These are phyloP conservation scores for Serendipita sp. DNA, from an alignment of 768 basidiomycete species.

Conservation along the genomic window DNA sequence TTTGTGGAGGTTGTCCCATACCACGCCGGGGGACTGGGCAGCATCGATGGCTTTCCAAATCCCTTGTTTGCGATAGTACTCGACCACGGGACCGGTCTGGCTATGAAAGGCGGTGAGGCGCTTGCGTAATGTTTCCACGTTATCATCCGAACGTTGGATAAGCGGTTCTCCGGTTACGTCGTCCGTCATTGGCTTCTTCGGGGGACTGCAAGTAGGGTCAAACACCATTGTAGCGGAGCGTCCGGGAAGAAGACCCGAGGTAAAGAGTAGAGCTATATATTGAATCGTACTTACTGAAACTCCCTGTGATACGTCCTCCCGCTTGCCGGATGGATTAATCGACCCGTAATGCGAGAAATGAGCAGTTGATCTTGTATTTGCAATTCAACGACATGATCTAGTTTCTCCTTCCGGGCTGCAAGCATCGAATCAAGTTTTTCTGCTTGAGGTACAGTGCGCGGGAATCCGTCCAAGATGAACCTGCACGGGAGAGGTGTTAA, in stretches of 20 bases:
- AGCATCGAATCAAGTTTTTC: constrained; percentile 94
- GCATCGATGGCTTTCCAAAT: constrained; percentile 88
- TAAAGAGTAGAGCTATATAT: constrained; percentile 3
- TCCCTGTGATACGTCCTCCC: constrained; percentile 91
- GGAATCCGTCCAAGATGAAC: constrained; percentile 99
- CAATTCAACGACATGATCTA: constrained; percentile 86
- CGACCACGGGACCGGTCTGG: constrained; percentile 90
- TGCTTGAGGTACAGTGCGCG: constrained; percentile 90
- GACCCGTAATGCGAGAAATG: constrained; percentile 94
- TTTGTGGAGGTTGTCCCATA: constrained; percentile 70
- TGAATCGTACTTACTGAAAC: constrained; percentile 60
- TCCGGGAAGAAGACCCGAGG: not conserved
- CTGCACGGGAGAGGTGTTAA: constrained; percentile 25
- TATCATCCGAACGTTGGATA: constrained; percentile 95
- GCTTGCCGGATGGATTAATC: constrained; percentile 76
- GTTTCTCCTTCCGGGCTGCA: constrained; percentile 58
- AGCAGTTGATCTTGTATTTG: constrained; percentile 87
- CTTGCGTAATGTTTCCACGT: constrained; percentile 85
- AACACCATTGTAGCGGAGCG: not conserved
- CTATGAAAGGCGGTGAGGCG: constrained; percentile 78
- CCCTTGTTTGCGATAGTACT: constrained; percentile 85
- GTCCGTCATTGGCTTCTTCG: constrained; percentile 89
- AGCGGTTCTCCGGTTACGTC: constrained; percentile 92
- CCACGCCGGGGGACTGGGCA: constrained; percentile 79
- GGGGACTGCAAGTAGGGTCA: constrained; percentile 45